Base-by-base conservation (phyloP, 495 filamentous ascomycete genomes). In the Hypoxylon intermedium region DNA sequence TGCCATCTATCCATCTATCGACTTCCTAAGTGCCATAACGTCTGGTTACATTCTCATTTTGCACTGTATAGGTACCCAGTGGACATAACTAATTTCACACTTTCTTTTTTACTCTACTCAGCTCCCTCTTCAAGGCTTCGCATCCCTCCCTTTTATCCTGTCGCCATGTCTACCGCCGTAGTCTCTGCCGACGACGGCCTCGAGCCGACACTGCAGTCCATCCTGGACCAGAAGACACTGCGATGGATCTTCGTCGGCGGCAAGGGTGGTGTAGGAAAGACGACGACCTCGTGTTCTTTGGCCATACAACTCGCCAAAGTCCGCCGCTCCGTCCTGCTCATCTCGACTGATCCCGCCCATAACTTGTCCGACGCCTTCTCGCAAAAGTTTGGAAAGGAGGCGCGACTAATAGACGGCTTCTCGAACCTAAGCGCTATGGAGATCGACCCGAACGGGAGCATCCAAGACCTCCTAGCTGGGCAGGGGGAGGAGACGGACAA, bases 191-290 rank as follows among this genome's bases (percentile, higher is more conserved):
- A 91, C 71, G 87, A 90, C 72, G 73, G 81, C 58, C 83, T 98
- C 76, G 92, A 95, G 80, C 91, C 95, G 13, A 91, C 91, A 31
- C 89, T 99, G 70, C 89, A 97, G 82, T 89, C 90, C 38, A 91
- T 99, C 67, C 82, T 98, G 67, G 89, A 92, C 78, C 94, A 99
- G 73, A 90, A 89, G 68, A 87, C 91, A 15, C 87, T 99, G 44
- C 92, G 94, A 60, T 99, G 95, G 95, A 96, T 99, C 74, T 99
- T 99, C 69, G 95, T 98, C 43, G 94, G 94, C 67, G 94, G 94
- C 51, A 99, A 99, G 82, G 94, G 94, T 63, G 94, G 94, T 68
- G 94, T 99, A n/a, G 94, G 94, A 69, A 99, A 99, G 81, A 99
- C 94, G 9, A 99, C 95, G 12, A 98, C 95, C 0, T 97, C 93